Percentiles rank a stretch among this genome's conserved stretches.
phyloP scores from a whole-genome alignment of 805 yeast genomes.

The Candida takata region DNA sequence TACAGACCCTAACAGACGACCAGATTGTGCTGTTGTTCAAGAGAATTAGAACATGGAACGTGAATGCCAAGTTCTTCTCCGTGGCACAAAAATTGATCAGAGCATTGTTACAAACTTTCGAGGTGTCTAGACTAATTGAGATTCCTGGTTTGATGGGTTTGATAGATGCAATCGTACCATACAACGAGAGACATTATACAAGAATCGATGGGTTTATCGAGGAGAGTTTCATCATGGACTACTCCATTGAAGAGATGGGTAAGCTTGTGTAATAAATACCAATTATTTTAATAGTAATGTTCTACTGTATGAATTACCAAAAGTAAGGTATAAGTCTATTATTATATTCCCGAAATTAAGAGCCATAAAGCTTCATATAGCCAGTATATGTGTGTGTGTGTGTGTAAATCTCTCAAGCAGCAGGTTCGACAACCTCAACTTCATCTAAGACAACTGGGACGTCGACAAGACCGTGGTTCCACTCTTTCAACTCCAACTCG shows the following conservation, averaged over 20 bases:
- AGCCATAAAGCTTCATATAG: no score
- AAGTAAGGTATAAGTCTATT: no score
- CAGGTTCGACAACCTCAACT: conserved; percentile 18
- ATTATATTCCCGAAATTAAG: no score
- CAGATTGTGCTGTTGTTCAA: conserved; percentile 57
- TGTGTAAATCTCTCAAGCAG: background rate
- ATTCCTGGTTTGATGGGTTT: conserved; percentile 61
- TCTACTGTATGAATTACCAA: no score
- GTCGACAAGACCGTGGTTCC: conserved; percentile 48
- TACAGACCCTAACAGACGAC: conserved; percentile 49
- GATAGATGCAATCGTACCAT: conserved; percentile 77
- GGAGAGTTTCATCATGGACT: conserved; percentile 80
- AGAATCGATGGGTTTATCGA: conserved; percentile 78
- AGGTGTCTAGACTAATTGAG: conserved; percentile 49
- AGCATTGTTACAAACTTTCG: conserved; percentile 51
- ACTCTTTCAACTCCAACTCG: conserved; percentile 59
- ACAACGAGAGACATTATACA: conserved; percentile 76
- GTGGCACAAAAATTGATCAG: conserved; percentile 74
- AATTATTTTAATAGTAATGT: background rate
- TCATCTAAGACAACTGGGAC: conserved; percentile 44
- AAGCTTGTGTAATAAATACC: conserved; percentile 23
- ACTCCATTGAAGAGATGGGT: conserved; percentile 73
- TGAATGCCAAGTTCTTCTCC: conserved; percentile 72
- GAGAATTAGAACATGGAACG: conserved; percentile 91
- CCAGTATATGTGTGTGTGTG: background rate